A percentile compares a stretch with the other conserved stretches of the same genome.
These are phyloP conservation scores for Geotrichum bryndzae DNA, from an alignment of 1,139 yeast genomes.

Conservation along the genomic window DNA sequence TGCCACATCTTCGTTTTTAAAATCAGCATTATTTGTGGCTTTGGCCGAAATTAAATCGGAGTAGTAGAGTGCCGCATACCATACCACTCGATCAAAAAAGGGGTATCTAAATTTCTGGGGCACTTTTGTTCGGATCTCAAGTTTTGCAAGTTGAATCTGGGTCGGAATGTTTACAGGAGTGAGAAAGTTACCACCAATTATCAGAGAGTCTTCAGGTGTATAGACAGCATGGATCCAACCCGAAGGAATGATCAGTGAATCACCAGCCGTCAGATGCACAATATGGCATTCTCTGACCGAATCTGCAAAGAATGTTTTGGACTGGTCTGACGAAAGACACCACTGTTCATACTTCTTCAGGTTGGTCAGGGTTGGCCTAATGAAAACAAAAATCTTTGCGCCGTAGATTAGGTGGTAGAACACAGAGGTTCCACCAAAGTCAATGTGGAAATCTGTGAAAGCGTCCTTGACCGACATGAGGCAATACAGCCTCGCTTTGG, in stretches of 20 bases:
- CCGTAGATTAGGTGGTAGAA: slow-evolving; percentile 79
- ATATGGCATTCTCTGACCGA: slow-evolving; percentile 47
- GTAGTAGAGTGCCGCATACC: slow-evolving; percentile 44
- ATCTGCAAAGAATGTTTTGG: slow-evolving; percentile 62
- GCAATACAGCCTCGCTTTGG: slow-evolving; percentile 78
- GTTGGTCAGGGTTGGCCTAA: slow-evolving; percentile 67
- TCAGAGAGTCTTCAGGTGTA: slow-evolving; percentile 74
- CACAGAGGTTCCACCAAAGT: slow-evolving; percentile 89
- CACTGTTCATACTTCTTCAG: slow-evolving; percentile 59
- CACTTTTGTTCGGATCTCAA: slow-evolving; percentile 66
- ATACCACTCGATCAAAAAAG: slow-evolving; percentile 60
- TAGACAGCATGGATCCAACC: slow-evolving; percentile 93
- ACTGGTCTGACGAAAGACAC: slow-evolving; percentile 64
- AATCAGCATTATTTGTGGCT: not conserved
- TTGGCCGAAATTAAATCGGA: not conserved
- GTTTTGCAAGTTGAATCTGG: slow-evolving; percentile 54
- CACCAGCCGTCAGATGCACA: slow-evolving; percentile 62
- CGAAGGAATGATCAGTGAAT: slow-evolving; percentile 75
- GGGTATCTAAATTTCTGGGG: slow-evolving; percentile 77
- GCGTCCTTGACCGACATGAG: slow-evolving; percentile 79
- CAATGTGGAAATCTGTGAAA: slow-evolving; percentile 85
- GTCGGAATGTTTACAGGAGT: slow-evolving; percentile 56
- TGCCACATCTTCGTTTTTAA: not conserved
- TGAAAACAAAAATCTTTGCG: slow-evolving; percentile 63
- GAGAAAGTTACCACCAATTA: slow-evolving; percentile 82